phyloP scores from a whole-genome alignment of 805 yeast genomes.

The Hanseniaspora mollemarum region DNA sequence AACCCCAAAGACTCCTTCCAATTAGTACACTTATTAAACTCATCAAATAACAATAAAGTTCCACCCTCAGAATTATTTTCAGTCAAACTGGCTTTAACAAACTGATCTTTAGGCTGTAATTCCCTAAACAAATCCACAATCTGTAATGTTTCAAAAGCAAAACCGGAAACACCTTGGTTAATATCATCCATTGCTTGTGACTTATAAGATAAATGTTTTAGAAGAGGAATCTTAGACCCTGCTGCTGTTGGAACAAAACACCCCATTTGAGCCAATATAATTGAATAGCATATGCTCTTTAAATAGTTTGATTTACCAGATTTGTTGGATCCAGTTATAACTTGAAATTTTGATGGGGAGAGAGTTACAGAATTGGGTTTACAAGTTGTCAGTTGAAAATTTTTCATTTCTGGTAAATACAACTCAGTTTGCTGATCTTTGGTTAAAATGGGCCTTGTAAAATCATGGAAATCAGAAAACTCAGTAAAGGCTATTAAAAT shows the following conservation, averaged over 20 bases:
- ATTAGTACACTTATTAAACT: background rate
- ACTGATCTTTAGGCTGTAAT: background rate
- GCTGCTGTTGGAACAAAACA: conserved; percentile 49
- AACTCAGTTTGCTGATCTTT: background rate
- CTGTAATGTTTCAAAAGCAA: conserved; percentile 1
- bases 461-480: background rate
- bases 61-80: background rate
- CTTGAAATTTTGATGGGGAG: conserved; percentile 8
- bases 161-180: background rate
- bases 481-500: background rate
- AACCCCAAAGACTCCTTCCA: background rate
- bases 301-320: conserved; percentile 74
- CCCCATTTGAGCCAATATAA: conserved; percentile 63
- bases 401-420: background rate
- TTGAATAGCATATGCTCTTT: conserved; percentile 59
- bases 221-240: background rate
- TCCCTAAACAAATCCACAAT: background rate
- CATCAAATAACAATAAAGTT: background rate
- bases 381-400: background rate
- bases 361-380: conserved; percentile 33
- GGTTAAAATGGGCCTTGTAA: background rate
- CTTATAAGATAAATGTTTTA: background rate
- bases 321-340: conserved; percentile 86
- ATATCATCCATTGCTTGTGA: conserved; percentile 4
- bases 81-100: background rate